Conservation (phyloP, 129 eudicot genomes). For the Oenanthe sinensis region DNA sequence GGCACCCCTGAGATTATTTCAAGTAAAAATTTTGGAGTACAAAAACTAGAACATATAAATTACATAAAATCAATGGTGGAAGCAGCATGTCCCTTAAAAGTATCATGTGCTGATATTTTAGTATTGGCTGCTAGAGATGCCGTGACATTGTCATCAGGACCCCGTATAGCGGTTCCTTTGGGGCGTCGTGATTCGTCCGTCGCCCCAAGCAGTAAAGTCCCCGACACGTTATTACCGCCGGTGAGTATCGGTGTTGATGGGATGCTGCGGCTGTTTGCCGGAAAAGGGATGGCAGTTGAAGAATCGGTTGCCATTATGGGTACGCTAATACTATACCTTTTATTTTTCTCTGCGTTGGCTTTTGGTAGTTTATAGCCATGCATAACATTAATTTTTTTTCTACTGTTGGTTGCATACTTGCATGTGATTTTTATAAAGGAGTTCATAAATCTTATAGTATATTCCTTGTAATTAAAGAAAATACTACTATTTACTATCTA, state of each 20-base stretch:
- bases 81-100: constrained; percentile 43
- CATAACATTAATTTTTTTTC: background rate
- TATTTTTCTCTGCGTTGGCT: background rate
- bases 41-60: constrained; percentile 29
- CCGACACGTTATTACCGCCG: constrained; percentile 26
- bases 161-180: constrained; percentile 28
- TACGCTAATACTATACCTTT: background rate
- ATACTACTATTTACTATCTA: background rate
- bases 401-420: background rate
- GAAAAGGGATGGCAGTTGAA: constrained; percentile 31
- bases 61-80: constrained; percentile 46
- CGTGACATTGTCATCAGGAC: constrained; percentile 49
- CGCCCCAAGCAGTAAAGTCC: constrained; percentile 15
- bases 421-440: background rate
- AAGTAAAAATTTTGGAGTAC: constrained; percentile 37
- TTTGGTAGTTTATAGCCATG: background rate
- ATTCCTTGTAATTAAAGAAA: too few species aligned
- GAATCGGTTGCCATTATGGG: constrained; percentile 48
- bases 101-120: constrained; percentile 65
- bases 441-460: background rate
- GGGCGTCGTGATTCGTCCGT: constrained; percentile 35
- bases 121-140: constrained; percentile 67
- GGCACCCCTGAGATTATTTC: constrained; percentile 33
- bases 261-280: constrained; percentile 14
- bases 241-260: constrained; percentile 23